phyloP scores from a whole-genome alignment of 2,329 filamentous ascomycete species.

The Beauveria brongniartii region DNA sequence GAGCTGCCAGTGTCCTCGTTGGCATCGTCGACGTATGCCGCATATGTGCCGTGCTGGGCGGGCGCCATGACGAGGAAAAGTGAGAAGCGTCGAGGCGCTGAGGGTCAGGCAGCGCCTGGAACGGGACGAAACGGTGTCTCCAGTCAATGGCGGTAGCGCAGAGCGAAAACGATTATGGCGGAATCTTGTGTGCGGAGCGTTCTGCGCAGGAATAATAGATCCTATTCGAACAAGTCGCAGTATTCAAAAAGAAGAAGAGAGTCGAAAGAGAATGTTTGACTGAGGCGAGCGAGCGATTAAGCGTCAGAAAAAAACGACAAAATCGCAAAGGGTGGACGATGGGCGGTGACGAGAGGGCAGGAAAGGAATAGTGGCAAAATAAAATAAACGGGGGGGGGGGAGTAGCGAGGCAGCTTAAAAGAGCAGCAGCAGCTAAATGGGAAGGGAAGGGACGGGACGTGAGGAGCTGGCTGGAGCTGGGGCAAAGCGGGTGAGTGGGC shows the following conservation, averaged over 20 bases:
- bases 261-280: neutral
- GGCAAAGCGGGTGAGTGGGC: conserved; percentile 6
- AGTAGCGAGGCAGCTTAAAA: neutral
- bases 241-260: neutral
- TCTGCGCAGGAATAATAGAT: neutral
- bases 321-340: conserved; percentile 8
- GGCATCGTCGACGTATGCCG: conserved; percentile 43
- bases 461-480: neutral
- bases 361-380: conserved; percentile 10
- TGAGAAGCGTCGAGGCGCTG: conserved; percentile 5
- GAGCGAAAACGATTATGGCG: neutral
- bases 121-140: neutral
- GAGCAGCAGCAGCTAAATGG: neutral
- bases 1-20: conserved; percentile 42
- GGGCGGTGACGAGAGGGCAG: conserved; percentile 10
- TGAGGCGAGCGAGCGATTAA: neutral
- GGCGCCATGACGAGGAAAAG: conserved; percentile 31
- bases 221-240: neutral
- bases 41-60: conserved; percentile 23
- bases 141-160: neutral
- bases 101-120: conserved; percentile 9
- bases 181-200: neutral
- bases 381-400: neutral
- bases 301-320: conserved; percentile 5
- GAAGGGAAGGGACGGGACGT: conserved; percentile 8